Base-by-base conservation (phyloP, 2,329 filamentous ascomycete species). In the Lasiodiplodia gonubiensis region DNA sequence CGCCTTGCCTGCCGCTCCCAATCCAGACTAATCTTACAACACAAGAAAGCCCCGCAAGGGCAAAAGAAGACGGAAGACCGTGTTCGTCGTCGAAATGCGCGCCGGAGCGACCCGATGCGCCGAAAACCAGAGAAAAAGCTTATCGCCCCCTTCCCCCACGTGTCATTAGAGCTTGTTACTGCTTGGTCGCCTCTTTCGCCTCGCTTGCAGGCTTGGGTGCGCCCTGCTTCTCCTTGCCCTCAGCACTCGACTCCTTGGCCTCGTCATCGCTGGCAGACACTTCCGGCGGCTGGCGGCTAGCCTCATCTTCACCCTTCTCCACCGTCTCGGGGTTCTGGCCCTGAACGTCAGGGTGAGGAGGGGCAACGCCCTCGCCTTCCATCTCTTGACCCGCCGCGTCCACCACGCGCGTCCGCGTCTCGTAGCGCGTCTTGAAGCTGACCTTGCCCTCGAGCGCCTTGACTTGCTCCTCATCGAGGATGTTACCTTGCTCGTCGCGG, bases 391-490 rank as follows among this genome's bases (percentile, higher is more conserved):
- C 95, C 52, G 88, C 79, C 64, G 87, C 87, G 78, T 97, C 93
- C 49, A 97, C 85, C 67, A 98, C 80, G 68, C 92, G 90, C 10
- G 93, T 97, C 71, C 92, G 88, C n/a, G 94, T 97, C 84, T 98
- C 94, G 77, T 97, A 97, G 72, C 90, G 91, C 14, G 95, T 98
- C 82, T 96, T 90, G 82, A 99, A 97, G 74, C 93, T 92, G 68
- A 98, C 94, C 80, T 97, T 96, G 74, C 94, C 95, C 78, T 94
- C 88, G 37, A 99, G 87, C 23, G 87, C 88, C 39, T 63, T 63
- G 68, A 99, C 93, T 77, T 97, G 88, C 75, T 93, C 91, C 66
- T 91, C 88, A 75, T 94, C 84, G 37, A 99, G 86, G 37, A 98
- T 79, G 75, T 97, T 97, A 71, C 95, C 95, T 73, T 97, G 86